Conservation (phyloP, 768 basidiomycete species). For the Mycena vitilis region DNA sequence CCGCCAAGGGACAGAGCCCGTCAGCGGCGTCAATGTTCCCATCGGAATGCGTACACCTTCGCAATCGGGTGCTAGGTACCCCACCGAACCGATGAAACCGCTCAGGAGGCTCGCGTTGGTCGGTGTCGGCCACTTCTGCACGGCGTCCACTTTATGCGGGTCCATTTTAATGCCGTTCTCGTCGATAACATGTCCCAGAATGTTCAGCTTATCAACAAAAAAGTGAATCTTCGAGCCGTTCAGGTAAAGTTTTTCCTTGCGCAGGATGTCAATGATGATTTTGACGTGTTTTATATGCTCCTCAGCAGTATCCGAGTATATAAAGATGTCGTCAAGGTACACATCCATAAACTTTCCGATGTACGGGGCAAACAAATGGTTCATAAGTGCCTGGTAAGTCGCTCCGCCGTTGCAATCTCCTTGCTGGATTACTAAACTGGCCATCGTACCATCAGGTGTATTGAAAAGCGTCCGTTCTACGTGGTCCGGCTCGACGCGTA, state of each 20-base stretch:
- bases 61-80: constrained; percentile 50
- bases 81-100: constrained; percentile 47
- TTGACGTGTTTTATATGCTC: too few relatives aligned
- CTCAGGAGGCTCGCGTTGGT: constrained; percentile 47
- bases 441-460: constrained; percentile 55
- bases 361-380: constrained; percentile 45
- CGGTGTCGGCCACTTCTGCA: constrained; percentile 49
- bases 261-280: background rate
- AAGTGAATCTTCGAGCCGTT: too few relatives aligned
- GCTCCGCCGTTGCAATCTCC: constrained; percentile 43
- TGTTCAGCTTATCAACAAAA: constrained; percentile 37
- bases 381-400: constrained; percentile 58
- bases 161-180: constrained; percentile 55
- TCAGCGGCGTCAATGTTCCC: constrained; percentile 44
- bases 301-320: too few relatives aligned
- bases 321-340: too few relatives aligned
- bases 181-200: constrained; percentile 49
- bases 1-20: constrained; percentile 41
- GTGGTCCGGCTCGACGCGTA: constrained; percentile 43
- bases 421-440: constrained; percentile 47
- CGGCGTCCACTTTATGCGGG: constrained; percentile 53
- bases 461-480: constrained; percentile 44
- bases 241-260: background rate
- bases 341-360: too few relatives aligned
- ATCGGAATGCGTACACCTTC: constrained; percentile 51